Evolutionary conservation across 208 protist species (phyloP), one percentile per base, ranked within the genome.

Genomic region (Herpetomonas samuelpessoai): DNA sequence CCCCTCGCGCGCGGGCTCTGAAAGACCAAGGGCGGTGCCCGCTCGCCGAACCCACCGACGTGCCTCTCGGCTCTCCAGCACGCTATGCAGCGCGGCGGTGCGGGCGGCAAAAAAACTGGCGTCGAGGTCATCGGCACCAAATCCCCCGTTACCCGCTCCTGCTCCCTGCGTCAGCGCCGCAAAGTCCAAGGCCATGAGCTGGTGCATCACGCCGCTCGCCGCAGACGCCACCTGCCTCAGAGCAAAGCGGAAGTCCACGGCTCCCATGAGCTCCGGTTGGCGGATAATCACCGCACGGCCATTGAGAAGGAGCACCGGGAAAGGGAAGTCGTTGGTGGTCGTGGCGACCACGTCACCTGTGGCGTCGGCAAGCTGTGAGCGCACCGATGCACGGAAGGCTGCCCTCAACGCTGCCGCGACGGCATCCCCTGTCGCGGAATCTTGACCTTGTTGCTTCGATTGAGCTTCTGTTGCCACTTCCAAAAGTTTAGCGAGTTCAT

Each of bases 251-350:
- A 86, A 73, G 57, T 88, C 84, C 3, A 48, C 68, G 7, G 56
- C 53, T 28, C 41, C 35, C 62, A 86, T 80, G 44, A 53, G 52
- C 10, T 3, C 4, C 4, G 44, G 44, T 12, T 69, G 65, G 49
- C 75, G 64, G 50, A 83, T 72, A 4, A 59, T 31, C 10, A 84
- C 31, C 7, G 72, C 50, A 49, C 81, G 78, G 18, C 84, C 84
- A 67, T 88, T 91, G 12, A 70, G 58, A 27, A 76, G 19, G 25
- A 83, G 66, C 2, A 44, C 41, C 1, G 63, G 48, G 44, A 19
- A 28, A 21, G 21, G 12, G 1, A 53, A 28, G 31, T n/a, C 3
- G 19, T 21, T 0, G 1, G 51, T 22, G 27, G 14, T 22, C 4
- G 44, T 41, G 27, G 31, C 18, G 21, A 2, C 50, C 30, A 73